phyloP scores from a whole-genome alignment of 2,329 filamentous ascomycete species.

The Aspergillus jensenii region DNA sequence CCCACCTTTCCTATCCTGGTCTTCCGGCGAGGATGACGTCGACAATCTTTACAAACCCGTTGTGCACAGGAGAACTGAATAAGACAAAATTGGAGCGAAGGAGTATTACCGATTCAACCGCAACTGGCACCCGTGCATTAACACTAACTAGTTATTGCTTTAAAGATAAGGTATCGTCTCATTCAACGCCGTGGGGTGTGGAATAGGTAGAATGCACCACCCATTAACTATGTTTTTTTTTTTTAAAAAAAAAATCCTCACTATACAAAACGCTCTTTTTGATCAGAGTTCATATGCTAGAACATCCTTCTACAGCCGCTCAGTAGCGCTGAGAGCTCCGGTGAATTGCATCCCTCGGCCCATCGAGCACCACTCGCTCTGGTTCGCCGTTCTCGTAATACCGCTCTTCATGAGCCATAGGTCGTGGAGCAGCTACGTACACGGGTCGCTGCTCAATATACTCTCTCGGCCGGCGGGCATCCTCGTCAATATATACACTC shows the following conservation, averaged over 20 bases:
- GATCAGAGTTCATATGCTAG: neutral
- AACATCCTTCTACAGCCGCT: conserved; percentile 6
- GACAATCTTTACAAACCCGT: neutral
- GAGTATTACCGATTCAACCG: neutral
- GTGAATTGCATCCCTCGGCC: conserved; percentile 30
- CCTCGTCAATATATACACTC: conserved; percentile 45
- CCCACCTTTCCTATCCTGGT: neutral
- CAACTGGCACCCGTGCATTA: neutral
- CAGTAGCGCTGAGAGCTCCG: conserved; percentile 36
- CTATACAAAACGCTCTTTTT: neutral
- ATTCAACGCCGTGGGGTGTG: neutral
- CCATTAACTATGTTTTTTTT: neutral
- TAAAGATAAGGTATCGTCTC: neutral
- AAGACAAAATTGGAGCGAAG: neutral
- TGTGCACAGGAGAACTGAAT: neutral
- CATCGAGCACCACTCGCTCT: conserved; percentile 32
- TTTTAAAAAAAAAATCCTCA: neutral
- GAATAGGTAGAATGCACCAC: neutral
- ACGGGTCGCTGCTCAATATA: conserved; percentile 47
- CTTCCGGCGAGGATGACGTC: conserved; percentile 1
- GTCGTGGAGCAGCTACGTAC: conserved; percentile 39
- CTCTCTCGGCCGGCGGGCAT: conserved; percentile 43
- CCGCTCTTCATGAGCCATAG: conserved; percentile 31
- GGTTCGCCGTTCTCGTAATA: conserved; percentile 39
- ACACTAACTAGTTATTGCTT: neutral